Conservation (phyloP, 129 eudicot genomes). For the Pittosporum tobira region DNA sequence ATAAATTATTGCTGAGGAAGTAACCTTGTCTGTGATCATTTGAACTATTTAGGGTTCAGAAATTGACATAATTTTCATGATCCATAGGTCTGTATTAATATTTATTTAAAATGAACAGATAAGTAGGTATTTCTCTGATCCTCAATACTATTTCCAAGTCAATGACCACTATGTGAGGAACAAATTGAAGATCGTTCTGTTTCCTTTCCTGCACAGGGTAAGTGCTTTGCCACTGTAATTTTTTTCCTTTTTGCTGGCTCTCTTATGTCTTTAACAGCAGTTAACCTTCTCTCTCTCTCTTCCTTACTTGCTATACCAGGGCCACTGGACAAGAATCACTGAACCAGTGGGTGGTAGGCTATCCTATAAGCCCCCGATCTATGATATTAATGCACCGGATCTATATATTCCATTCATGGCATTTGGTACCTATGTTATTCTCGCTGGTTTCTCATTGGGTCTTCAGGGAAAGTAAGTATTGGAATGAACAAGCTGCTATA, state of each 20-base stretch:
- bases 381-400: conserved; percentile 35
- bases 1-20: not conserved
- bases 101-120: conserved; percentile 13
- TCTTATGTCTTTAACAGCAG: not conserved
- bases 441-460: conserved; percentile 26
- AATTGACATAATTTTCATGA: not conserved
- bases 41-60: not conserved
- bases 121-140: conserved; percentile 31
- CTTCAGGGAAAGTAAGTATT: conserved; percentile 32
- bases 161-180: conserved; percentile 37
- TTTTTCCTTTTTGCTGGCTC: not conserved
- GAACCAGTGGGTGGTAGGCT: conserved; percentile 35
- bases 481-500: not conserved
- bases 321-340: conserved; percentile 34
- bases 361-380: conserved; percentile 31
- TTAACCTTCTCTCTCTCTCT: not conserved
- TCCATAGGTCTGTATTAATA: not conserved
- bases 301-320: conserved; percentile 8
- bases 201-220: conserved; percentile 32
- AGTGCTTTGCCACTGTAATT: not conserved
- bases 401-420: conserved; percentile 33
- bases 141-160: conserved; percentile 35
- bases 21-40: not conserved
- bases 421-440: conserved; percentile 25
- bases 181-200: conserved; percentile 26